These are phyloP conservation scores for Apiospora aurea DNA, from an alignment of 2,329 filamentous ascomycete genomes.

Conservation along the genomic window DNA sequence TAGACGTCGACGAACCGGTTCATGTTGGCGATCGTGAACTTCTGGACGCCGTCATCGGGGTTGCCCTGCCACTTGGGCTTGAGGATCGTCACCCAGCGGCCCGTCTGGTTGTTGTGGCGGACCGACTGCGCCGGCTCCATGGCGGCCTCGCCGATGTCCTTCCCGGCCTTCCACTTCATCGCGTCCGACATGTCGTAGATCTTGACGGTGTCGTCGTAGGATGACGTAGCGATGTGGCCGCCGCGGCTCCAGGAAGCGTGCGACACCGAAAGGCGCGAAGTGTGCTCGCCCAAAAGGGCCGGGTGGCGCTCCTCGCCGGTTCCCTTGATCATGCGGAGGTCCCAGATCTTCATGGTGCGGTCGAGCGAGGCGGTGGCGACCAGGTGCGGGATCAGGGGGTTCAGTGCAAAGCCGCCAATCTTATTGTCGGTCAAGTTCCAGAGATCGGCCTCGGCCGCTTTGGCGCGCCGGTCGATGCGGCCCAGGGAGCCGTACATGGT, in stretches of 20 bases:
- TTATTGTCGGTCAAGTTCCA: slow-evolving; percentile 89
- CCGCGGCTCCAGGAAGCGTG: slow-evolving; percentile 89
- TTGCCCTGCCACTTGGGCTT: slow-evolving; percentile 88
- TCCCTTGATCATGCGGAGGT: slow-evolving; percentile 74
- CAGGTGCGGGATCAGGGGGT: slow-evolving; percentile 84
- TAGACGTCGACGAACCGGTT: slow-evolving; percentile 96
- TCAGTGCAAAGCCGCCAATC: slow-evolving; percentile 90
- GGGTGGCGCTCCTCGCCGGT: slow-evolving; percentile 68
- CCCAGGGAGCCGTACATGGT: slow-evolving; percentile 84
- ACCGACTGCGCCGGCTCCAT: slow-evolving; percentile 76
- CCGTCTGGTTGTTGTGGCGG: slow-evolving; percentile 93
- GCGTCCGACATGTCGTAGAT: slow-evolving; percentile 80
- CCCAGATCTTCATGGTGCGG: slow-evolving; percentile 90
- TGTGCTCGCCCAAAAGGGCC: slow-evolving; percentile 79
- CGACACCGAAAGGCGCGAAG: slow-evolving; percentile 84
- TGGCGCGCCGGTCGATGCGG: slow-evolving; percentile 76
- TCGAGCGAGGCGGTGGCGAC: slow-evolving; percentile 91
- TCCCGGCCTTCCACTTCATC: slow-evolving; percentile 63
- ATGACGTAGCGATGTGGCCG: slow-evolving; percentile 88
- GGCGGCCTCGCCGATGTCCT: slow-evolving; percentile 63
- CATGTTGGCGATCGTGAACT: slow-evolving; percentile 96
- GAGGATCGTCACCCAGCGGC: slow-evolving; percentile 85
- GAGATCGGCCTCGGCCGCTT: slow-evolving; percentile 62
- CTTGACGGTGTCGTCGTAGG: slow-evolving; percentile 95
- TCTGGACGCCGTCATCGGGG: slow-evolving; percentile 80